Evolutionary conservation across 306 rosid genomes (phyloP), one percentile per base, ranked within the genome.

Genomic region (Trichosanthes truncata): DNA sequence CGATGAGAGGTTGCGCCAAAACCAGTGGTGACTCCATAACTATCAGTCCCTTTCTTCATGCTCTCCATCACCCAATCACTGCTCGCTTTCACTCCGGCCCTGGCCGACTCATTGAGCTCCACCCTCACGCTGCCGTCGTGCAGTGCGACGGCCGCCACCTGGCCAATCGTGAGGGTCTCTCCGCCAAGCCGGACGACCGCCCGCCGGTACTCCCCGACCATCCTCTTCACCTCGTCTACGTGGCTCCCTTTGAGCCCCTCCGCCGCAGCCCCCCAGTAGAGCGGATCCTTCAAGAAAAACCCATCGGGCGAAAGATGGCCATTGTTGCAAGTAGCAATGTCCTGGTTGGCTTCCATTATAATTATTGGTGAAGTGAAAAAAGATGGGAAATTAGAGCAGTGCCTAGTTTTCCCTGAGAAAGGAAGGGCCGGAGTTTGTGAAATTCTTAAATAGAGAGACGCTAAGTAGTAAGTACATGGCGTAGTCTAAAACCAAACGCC

Each of bases 61-160:
- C 77, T 71, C 0, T 71, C 77, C 77, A 71, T 71, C 21, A 71
- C 77, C 77, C 77, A 71, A 25, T 71, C 77, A 45, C 77, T 45
- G 2, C 77, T 71, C 1, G 56, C 77, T 6, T 71, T 45, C 6
- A 76, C 79, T 8, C 41, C 79, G 5, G 14, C 66, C 21, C 65
- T 31, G 0, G 79, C 62, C 17, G 65, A 10, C 15, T 76, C 65
- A 14, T 52, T 55, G 26, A 76, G 79, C 20, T 76, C 79, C 66
- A 76, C 79, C 43, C 3, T 33, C 7, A 74, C 61, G 7, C 74
- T 52, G 9, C 74, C 74, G 33, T 68, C 74, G 31, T 68, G 18
- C 33, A 46, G 6, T 0, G 79, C 62, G 48, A 51, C 79, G 6
- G 62, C 79, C 31, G 79, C 65, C n/a, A 76, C 79, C 56, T 76